These are phyloP conservation scores for Trypanosoma mega DNA, from an alignment of 208 protist genomes.

Conservation along the genomic window DNA sequence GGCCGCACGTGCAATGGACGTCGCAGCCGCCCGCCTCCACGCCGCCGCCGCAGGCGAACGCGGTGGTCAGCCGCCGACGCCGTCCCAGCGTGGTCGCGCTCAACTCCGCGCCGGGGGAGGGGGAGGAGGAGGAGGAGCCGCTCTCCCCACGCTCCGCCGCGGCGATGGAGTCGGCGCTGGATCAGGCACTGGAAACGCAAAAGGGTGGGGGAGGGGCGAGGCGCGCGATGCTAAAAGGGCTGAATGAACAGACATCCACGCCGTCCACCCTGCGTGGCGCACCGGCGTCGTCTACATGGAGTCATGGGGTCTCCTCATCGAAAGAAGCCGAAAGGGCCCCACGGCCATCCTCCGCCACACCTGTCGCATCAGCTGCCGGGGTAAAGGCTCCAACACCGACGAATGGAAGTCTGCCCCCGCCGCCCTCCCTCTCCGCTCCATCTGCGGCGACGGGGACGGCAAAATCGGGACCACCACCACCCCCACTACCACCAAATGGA, in stretches of 20 bases:
- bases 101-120: conserved; percentile 1
- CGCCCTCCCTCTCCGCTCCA: conserved; percentile 17
- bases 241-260: too few relatives aligned
- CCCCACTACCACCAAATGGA: conserved; percentile 18
- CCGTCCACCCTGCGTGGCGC: too few relatives aligned
- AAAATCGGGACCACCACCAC: not conserved
- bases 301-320: too few relatives aligned
- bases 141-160: conserved; percentile 6
- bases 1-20: too few relatives aligned
- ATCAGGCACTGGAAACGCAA: not conserved
- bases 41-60: not conserved
- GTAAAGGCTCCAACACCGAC: too few relatives aligned
- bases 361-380: too few relatives aligned
- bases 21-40: not conserved
- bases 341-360: too few relatives aligned
- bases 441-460: not conserved
- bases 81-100: conserved; percentile 15
- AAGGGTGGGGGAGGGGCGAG: not conserved
- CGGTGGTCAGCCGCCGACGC: conserved; percentile 1
- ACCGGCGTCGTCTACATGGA: too few relatives aligned
- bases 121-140: conserved; percentile 14
- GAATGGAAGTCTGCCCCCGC: too few relatives aligned
- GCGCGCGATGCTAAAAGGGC: too few relatives aligned
- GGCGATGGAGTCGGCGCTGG: conserved; percentile 7
- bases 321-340: too few relatives aligned